Base-by-base conservation (phyloP, 306 rosid species). In the Purshia tridentata region DNA sequence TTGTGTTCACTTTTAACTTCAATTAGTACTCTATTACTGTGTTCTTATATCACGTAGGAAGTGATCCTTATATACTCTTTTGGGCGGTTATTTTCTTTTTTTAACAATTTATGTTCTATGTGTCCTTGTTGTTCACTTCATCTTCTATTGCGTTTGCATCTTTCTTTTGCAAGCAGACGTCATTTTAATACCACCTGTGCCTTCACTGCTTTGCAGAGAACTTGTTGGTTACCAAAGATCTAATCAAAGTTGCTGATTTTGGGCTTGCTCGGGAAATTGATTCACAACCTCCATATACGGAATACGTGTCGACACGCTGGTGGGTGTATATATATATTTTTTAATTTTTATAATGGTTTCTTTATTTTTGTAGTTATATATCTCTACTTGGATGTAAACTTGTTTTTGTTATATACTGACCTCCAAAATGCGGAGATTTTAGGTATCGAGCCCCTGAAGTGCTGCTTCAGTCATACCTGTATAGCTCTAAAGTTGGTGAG, bases 381-480 rank as follows among this genome's bases (percentile, higher is more conserved):
- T 68, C 18, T 72, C 10, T 70, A 59, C 62, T 59, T 53, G 39
- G n/a, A 44, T 62, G 54, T n/a, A 46, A 60, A 20, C 55, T 29
- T 6, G 11, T 9, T 18, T 29, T 16, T 76, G 45, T 76, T 53
- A 37, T 9, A n/a, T 65, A 54, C 66, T 70, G 66, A 58, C 68
- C 5, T 57, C 37, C 80, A 68, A 76, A 67, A n/a, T 54, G 67
- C 68, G 62, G 19, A 47, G 19, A 22, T 65, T 23, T n/a, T 59
- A 95, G 99, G 99, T 95, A 95, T 75, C 96, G 99, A 69, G 99
- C 99, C 16, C 99, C 99, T 65, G 99, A 95, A 81, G 98, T 95
- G 80, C 84, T 95, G 82, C 99, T 95, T 72, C 99, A 95, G 81
- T 88, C 98, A 16, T 86, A 82, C 80, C 67, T 95, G 18, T 95